Evolutionary conservation across 768 basidiomycete species (phyloP).

Genomic region (Harrya chromipes): DNA sequence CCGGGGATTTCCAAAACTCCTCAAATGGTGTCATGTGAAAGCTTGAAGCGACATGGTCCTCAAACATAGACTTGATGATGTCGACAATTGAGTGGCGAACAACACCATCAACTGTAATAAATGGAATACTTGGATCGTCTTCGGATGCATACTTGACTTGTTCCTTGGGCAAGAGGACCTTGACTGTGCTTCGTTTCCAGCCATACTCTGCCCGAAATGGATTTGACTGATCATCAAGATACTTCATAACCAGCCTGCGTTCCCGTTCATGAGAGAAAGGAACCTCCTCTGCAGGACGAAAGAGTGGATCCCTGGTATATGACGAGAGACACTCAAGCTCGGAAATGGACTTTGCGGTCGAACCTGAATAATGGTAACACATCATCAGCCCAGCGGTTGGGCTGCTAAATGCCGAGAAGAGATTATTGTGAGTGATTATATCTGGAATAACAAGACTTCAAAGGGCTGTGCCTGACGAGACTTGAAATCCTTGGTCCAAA

Average conservation of each 20-base stretch:
- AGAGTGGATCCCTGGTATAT: too few relatives aligned
- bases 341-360: neutral
- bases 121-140: neutral
- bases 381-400: neutral
- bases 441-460: too few relatives aligned
- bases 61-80: too few relatives aligned
- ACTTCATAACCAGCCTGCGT: neutral
- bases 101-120: neutral
- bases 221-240: neutral
- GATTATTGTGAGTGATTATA: neutral
- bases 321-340: neutral
- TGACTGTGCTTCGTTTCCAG: neutral
- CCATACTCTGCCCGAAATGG: neutral
- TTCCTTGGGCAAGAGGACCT: neutral
- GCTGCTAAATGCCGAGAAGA: neutral
- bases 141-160: neutral
- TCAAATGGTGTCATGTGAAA: conserved; percentile 27
- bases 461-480: too few relatives aligned
- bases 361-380: neutral
- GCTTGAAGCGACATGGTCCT: neutral
- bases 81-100: neutral
- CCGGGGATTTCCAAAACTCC: conserved; percentile 15
- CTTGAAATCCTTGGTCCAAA: too few relatives aligned
- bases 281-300: too few relatives aligned
- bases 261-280: neutral